Evolutionary conservation across 441 rosid genomes (phyloP).

Genomic region (Mallotus repandus): DNA sequence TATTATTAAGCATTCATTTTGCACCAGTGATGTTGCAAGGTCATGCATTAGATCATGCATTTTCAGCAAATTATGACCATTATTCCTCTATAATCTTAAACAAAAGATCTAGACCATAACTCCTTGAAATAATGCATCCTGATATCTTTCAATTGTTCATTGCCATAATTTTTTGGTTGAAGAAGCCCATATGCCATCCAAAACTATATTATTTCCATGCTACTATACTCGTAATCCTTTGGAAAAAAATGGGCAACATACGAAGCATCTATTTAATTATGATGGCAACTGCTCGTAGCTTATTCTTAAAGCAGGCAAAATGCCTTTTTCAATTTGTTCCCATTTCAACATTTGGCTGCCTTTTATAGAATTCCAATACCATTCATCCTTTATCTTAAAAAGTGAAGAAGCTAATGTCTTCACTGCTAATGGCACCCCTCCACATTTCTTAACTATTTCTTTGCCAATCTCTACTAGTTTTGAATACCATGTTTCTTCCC

Average conservation of each 20-base stretch:
- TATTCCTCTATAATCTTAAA: not conserved
- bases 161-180: not conserved
- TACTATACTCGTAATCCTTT: too few species aligned
- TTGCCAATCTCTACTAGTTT: not conserved
- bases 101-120: not conserved
- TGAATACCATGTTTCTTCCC: not conserved
- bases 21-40: not conserved
- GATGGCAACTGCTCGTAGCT: conserved; percentile 3
- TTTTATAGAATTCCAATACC: not conserved
- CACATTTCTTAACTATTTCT: conserved; percentile 20
- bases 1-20: not conserved
- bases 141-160: conserved; percentile 1
- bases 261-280: too few species aligned
- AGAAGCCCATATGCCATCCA: not conserved
- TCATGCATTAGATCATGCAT: conserved; percentile 13
- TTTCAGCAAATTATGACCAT: not conserved
- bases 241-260: too few species aligned
- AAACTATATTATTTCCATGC: too few species aligned
- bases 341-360: not conserved
- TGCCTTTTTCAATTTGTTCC: not conserved
- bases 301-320: not conserved
- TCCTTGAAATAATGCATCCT: not conserved
- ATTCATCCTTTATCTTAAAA: not conserved
- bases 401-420: conserved; percentile 22
- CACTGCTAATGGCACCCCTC: conserved; percentile 26